Base-by-base conservation (phyloP, 805 yeast genomes). In the Kluyveromyces lactis region DNA sequence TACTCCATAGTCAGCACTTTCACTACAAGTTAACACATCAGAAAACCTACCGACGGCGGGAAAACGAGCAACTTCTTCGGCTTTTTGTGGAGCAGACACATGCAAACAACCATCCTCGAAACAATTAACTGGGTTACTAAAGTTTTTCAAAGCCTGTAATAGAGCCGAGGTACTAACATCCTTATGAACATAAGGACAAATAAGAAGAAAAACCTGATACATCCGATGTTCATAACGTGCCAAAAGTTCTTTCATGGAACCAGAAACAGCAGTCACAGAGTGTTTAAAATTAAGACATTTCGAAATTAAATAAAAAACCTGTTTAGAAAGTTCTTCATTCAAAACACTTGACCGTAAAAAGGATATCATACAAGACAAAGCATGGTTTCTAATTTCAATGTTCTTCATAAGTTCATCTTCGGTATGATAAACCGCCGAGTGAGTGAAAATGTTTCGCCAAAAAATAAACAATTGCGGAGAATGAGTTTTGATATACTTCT, bases 361-460 rank as follows among this genome's bases (percentile, higher is more conserved):
- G 6, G 75, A 67, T 18, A 73, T 49, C 13, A 82, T 53, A 33
- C 84, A 77, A 1, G 77, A 68, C 33, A 83, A 56, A 0, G 86
- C 73, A 44, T 74, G 73, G 44, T 75, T 68, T 43, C 81, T 69
- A 4, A 78, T 68, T 46, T 77, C 79, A 37, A 66, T 58, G 39
- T 59, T 68, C 56, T 66, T 62, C 13, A 58, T 54, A 2, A 69
- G 52, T 13, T 56, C 66, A 17, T 60, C 61, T 18, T 57, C 61
- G 21, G 53, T 54, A 3, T 59, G 51, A 12, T 71, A 63, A 11
- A 71, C 67, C 39, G 71, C 68, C 2, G 73, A 64, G 33, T 73
- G 74, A 1, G 75, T 70, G 28, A 78, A 50, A 6, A 79, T 63
- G 31, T 72, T 69, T 44, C 77, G 77, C 89, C 89, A 83, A 41